Base-by-base conservation (phyloP, 805 yeast genomes). In the Alloascoidea africana region DNA sequence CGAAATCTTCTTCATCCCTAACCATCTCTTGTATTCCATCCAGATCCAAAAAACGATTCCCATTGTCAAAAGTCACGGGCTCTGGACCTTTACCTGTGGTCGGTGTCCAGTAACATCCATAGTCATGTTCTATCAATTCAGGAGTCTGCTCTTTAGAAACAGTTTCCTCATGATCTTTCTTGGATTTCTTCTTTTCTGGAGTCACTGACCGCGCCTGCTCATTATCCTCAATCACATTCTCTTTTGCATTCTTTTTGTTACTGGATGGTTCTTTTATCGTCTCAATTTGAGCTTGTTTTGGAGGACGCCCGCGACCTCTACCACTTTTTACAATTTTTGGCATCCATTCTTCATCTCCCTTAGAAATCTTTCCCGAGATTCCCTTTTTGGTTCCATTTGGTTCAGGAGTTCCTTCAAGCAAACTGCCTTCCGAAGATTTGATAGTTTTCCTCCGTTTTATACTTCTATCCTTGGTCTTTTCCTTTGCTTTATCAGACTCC, bases 1-100 rank as follows among this genome's bases (percentile, higher is more conserved):
- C 49, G 27, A 73, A 54, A 53, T 82, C 93, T 50, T 81, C 89
- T 1, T 69, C 71, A 48, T 80, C 89, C 46, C 68, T 73, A 5
- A 80, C 52, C 2, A 68, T 37, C 2, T 52, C 47, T 40, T 73
- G 74, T 2, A 80, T 42, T 13, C 58, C 57, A 2, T 54, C 57
- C 17, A 80, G 46, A 35, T 66, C 69, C 23, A 50, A 49, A 1
- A 38, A 39, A 23, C 30, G 30, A n/a, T 23, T 23, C n/a, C 13
- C 13, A 23, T 8, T 8, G n/a, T 23, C 30, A n/a, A 8, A 23
- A n/a, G 13, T 8, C n/a, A n/a, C n/a, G 8, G 30, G 30, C n/a
- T 8, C 8, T 8, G 30, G n/a, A 8, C 30, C n/a, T 8, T n/a
- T n/a, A 23, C 30, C n/a, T 23, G 30, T n/a, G 8, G 30, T 23